phyloP scores from a whole-genome alignment of 257 asterid genomes.

The Nicotiana attenuata region DNA sequence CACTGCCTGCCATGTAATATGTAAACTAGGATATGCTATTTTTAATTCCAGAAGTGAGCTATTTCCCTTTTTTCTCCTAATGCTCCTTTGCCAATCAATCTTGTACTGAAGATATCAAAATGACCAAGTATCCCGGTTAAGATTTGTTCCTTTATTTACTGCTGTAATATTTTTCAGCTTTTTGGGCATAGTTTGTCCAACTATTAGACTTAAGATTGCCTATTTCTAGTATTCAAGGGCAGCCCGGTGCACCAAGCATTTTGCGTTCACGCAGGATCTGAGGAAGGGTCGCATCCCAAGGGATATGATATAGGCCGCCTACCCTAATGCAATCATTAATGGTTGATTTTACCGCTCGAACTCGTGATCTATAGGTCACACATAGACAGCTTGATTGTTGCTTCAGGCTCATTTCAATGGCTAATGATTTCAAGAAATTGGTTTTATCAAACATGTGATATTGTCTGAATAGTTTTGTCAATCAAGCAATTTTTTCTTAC shows the following conservation, averaged over 20 bases:
- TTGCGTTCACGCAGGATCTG: no score
- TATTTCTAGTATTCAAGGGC: background rate
- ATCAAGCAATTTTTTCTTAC: conserved; percentile 2
- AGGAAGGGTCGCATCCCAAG: no score
- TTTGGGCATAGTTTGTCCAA: no score
- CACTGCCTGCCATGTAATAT: conserved; percentile 38
- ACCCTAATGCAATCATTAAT: no score
- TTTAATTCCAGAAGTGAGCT: background rate
- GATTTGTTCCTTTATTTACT: conserved; percentile 26
- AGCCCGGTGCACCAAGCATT: no score
- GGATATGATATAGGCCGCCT: no score
- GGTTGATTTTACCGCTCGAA: no score
- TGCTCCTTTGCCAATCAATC: background rate
- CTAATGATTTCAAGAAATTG: background rate
- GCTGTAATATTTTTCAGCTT: background rate
- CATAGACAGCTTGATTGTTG: no score
- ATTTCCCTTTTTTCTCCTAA: background rate
- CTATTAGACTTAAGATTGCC: background rate
- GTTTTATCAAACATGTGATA: conserved; percentile 14
- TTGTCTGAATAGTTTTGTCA: conserved; percentile 9
- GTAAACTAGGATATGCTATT: conserved; percentile 2
- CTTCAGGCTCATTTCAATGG: no score
- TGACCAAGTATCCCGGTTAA: conserved; percentile 1
- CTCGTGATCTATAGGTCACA: no score
- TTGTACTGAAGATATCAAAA: background rate